Evolutionary conservation across 768 basidiomycete genomes (phyloP), one percentile per base, ranked within the genome.

Genomic region (Russula brevipes): DNA sequence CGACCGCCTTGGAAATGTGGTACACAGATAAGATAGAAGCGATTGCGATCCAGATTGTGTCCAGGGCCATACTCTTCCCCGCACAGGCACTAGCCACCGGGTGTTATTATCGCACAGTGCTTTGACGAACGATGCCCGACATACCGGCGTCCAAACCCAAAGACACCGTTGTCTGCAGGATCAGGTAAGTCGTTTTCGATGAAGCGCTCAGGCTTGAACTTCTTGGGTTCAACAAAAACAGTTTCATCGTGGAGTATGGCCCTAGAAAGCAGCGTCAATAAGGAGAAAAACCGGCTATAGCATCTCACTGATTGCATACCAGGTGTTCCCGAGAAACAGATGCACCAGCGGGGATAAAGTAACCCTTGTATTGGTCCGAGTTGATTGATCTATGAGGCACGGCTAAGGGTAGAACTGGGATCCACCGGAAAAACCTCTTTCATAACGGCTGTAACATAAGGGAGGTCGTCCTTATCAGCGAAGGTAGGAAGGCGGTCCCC

Each of bases 341-440:
- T 1, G 71, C 66, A 4, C 69, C 72, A 5, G 66, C 66, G n/a
- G 73, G 73, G 16, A 73, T 73, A 50, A 46, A 46, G 36, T 70
- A 69, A 8, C 70, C 73, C 5, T 70, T 60, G 57, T 72, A 73
- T 38, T 60, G 59, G 38, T 70, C 70, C 54, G 71, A 66, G 30
- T 64, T 66, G 7, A 68, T 31, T 2, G 64, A 31, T 5, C 60
- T 41, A 39, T 72, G 70, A 1, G 68, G 66, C 9, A 72, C 57
- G 12, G 64, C 68, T 11, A 69, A 30, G 24, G 71, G 71, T 9
- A 57, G 51, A 9, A 67, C 68, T 1, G 71, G 69, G 1, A 54
- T 60, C 70, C 70, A 70, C 10, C 70, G 61, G 44, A 71, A 38
- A 38, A 2, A 66, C 60, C 54, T 70, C 69, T 60, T 65, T 64